Percentiles rank a stretch among this genome's conserved stretches.
phyloP scores from a whole-genome alignment of 2,329 filamentous ascomycete genomes.

The Albophoma yamanashiensis region DNA sequence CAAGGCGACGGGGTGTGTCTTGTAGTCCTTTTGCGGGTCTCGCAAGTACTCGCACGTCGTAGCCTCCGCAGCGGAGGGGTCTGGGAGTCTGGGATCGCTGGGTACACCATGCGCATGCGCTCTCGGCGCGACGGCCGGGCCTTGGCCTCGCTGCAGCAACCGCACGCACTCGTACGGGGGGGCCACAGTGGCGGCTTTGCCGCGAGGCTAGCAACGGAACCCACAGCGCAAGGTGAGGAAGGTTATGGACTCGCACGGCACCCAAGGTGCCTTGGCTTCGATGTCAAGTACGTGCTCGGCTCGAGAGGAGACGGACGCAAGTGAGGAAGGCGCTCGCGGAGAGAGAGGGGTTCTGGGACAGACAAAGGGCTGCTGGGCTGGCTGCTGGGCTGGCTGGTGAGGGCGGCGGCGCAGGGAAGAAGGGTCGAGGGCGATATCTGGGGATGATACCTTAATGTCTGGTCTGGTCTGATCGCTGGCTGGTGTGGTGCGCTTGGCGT shows the following conservation, averaged over 20 bases:
- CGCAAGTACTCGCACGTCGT: no score
- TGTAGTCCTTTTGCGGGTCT: constrained; percentile 1
- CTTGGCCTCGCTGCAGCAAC: no score
- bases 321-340: background rate
- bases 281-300: no score
- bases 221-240: no score
- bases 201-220: no score
- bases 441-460: background rate
- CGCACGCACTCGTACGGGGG: no score
- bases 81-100: background rate
- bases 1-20: background rate
- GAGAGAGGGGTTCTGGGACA: background rate
- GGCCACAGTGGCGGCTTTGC: background rate
- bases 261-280: no score
- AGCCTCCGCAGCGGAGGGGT: background rate
- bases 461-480: background rate
- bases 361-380: no score
- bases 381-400: background rate
- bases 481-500: background rate
- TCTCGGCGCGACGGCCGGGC: background rate
- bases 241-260: no score
- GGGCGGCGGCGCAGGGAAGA: background rate
- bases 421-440: background rate
- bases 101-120: background rate
- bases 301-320: background rate